phyloP scores from a whole-genome alignment of 2,329 filamentous ascomycete genomes.

The Penicillium hordei region DNA sequence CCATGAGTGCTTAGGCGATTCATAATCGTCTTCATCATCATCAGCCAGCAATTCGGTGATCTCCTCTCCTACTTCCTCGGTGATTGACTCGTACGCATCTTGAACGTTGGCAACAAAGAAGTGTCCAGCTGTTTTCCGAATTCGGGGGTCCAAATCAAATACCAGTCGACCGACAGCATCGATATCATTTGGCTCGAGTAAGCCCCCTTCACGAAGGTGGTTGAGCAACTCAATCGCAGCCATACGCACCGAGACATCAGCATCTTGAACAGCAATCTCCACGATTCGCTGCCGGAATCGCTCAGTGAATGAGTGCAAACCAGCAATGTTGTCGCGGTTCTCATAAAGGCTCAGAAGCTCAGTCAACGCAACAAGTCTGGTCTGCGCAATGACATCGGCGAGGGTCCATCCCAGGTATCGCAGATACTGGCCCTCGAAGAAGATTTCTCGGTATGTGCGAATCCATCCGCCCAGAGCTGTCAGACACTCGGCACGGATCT shows the following conservation, averaged over 20 bases:
- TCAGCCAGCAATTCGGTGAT: constrained; percentile 74
- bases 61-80: constrained; percentile 81
- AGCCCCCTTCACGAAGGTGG: constrained; percentile 74
- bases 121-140: constrained; percentile 82
- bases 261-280: constrained; percentile 87
- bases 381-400: constrained; percentile 73
- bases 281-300: constrained; percentile 82
- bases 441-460: constrained; percentile 75
- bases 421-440: constrained; percentile 86
- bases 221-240: constrained; percentile 80
- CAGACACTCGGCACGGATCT: constrained; percentile 84
- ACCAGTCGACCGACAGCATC: constrained; percentile 84
- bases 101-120: constrained; percentile 90
- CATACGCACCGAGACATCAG: constrained; percentile 76
- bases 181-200: constrained; percentile 88
- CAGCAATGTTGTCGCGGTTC: constrained; percentile 72
- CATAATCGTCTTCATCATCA: constrained; percentile 69
- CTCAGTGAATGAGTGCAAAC: constrained; percentile 87
- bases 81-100: constrained; percentile 73
- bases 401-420: constrained; percentile 95
- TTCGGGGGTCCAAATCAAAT: constrained; percentile 79
- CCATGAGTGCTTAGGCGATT: constrained; percentile 78
- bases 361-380: constrained; percentile 80
- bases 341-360: constrained; percentile 79
- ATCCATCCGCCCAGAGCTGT: constrained; percentile 89